Conservation (phyloP, 164 flowering plant genomes). For the Litsea cubeba region DNA sequence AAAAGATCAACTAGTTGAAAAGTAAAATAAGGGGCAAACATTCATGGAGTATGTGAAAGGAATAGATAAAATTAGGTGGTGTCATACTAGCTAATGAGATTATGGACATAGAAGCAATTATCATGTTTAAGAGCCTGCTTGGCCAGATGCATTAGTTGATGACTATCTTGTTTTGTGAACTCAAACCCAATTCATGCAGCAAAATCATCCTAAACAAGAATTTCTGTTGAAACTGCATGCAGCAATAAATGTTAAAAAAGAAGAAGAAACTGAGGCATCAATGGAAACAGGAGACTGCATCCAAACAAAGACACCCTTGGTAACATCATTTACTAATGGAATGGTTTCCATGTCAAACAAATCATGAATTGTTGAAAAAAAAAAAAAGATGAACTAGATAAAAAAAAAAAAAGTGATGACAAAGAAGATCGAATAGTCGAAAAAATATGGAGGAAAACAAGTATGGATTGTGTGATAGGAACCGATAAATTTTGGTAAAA, state of each 20-base stretch:
- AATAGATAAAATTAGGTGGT: neutral
- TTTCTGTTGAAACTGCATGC: neutral
- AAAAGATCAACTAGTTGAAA: neutral
- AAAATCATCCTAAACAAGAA: neutral
- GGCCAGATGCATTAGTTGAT: neutral
- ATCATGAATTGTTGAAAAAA: neutral
- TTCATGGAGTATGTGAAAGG: neutral
- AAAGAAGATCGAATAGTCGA: neutral
- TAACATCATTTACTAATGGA: neutral
- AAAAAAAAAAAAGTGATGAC: neutral
- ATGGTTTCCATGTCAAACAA: neutral
- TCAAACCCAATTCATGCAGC: neutral
- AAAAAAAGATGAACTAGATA: too few relatives aligned
- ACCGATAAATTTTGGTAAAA: neutral
- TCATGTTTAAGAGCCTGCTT: neutral
- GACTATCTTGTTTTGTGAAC: neutral
- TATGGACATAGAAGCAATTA: neutral
- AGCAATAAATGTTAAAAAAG: too few relatives aligned
- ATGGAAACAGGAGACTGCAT: neutral
- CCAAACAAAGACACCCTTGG: neutral
- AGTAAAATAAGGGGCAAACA: neutral
- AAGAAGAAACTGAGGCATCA: too few relatives aligned
- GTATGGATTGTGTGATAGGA: neutral
- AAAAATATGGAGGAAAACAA: neutral
- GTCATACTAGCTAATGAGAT: neutral